Conservation (phyloP, 1,284 basidiomycete species). For the Melampsora abietis-canadensis region DNA sequence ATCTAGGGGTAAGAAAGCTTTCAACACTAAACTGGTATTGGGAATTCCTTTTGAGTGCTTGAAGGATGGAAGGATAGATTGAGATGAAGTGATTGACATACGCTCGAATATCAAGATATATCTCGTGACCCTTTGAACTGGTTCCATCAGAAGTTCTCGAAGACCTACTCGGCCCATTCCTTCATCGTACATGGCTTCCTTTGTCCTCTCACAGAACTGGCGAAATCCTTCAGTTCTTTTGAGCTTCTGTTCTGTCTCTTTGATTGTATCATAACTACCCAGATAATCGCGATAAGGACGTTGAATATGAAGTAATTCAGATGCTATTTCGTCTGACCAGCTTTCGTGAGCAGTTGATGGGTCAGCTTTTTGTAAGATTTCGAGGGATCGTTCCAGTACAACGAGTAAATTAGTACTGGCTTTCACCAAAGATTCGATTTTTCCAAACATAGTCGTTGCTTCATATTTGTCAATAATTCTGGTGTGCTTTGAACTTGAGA, state of each 20-base stretch:
- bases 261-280: conserved; percentile 29
- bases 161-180: conserved; percentile 63
- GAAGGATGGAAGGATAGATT: conserved; percentile 43
- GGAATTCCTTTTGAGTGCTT: neutral
- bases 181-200: conserved; percentile 44
- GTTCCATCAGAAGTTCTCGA: conserved; percentile 93
- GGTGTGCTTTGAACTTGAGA: conserved; percentile 28
- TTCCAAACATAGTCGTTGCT: conserved; percentile 40
- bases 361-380: conserved; percentile 15
- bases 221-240: conserved; percentile 40
- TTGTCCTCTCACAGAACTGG: conserved; percentile 41
- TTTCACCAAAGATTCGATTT: conserved; percentile 25
- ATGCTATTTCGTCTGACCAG: conserved; percentile 18
- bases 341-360: neutral
- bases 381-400: conserved; percentile 12
- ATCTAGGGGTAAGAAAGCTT: conserved; percentile 55
- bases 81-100: conserved; percentile 46
- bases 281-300: conserved; percentile 43
- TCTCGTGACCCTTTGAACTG: conserved; percentile 96
- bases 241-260: conserved; percentile 41
- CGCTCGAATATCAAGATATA: conserved; percentile 89
- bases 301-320: conserved; percentile 37
- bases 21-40: conserved; percentile 50
- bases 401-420: conserved; percentile 8
- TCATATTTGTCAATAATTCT: conserved; percentile 42